Evolutionary conservation across 352 stramenopile species (phyloP), one percentile per base, ranked within the genome.

Genomic region (Pythium phragmiticola): DNA sequence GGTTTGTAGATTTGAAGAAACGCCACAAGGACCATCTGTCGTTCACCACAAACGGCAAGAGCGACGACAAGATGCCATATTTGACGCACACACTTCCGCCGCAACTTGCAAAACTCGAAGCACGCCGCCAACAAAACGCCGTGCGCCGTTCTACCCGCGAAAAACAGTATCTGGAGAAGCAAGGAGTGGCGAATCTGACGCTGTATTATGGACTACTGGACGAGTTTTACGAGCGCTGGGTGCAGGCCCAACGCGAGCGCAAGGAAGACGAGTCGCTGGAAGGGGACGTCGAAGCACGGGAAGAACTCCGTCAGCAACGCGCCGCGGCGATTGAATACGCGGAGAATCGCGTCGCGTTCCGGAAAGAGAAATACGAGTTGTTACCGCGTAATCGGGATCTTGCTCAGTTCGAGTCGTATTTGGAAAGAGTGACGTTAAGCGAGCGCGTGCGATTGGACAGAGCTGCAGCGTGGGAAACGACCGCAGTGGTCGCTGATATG

Each of bases 31-130:
- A 66, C 14, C 67, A 78, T 19, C 57, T 74, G 17, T 78, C 80
- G 2, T 91, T 89, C 59, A 89, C 82, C 16, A 89, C 82, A 3
- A 88, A 88, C 30, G 80, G 78, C 26, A 88, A 88, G 59, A 89
- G 78, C 42, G 62, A 68, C 34, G 69, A 77, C 46, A 85, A 83
- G 51, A 84, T 88, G 80, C 65, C 75, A 12, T 88, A 82, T 57
- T 55, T 89, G 16, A 81, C 71, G 0, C 70, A 73, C 1, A 60
- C 66, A 4, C 36, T 91, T 17, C 76, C 78, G 2, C 46, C 33
- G 3, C 58, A 71, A 33, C 64, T 91, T 0, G 58, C 65, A 4
- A 88, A 86, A 52, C 64, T 68, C 4, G 70, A 76, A 39, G 16
- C 23, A 9, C 75, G 77, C 2, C 68, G 68, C 17, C 64, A 76